Base-by-base conservation (phyloP, 2,329 filamentous ascomycete species). In the Diplodia scrobiculata region DNA sequence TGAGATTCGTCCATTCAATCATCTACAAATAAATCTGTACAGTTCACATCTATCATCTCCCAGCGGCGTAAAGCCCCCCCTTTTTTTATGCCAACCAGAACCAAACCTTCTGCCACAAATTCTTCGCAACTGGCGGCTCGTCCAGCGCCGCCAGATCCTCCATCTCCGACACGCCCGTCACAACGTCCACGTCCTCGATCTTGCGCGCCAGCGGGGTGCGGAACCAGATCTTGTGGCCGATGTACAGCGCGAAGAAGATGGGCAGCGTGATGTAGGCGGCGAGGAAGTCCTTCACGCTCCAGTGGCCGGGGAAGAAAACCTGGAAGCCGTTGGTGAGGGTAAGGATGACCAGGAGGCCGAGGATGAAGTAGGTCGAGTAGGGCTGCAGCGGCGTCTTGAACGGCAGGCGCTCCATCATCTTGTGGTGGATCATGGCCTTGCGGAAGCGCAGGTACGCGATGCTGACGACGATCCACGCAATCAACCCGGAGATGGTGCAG, bases 401-500 rank as follows among this genome's bases (percentile, higher is more conserved):
- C 3, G 59, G 59, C 32, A 63, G 52, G 10, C 29, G 17, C n/a
- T 21, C 45, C 59, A 38, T 87, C 82, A 1, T 86, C 86, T 72
- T 32, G 32, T 78, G 76, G 17, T 70, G 74, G 53, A 74, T 74
- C 69, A 72, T 74, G 11, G 85, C 85, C 55, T 80, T 79, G 77
- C 85, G 82, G 79, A 86, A 88, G 72, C 54, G 54, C 54, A 58
- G 76, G 73, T 84, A 87, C 10, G 86, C 81, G 68, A 87, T 79
- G 67, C 81, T 82, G 68, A 83, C 81, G 68, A 78, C 79, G 68
- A 81, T 79, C 84, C 84, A 86, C 10, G 81, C 83, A 67, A 85
- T 84, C 70, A 84, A 78, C 10, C 82, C 83, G 0, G 81, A 82
- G 4, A 82, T 81, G 67, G 82, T 90, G 34, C 86, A 88, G 62